Evolutionary conservation across 768 basidiomycete species (phyloP), one percentile per base, ranked within the genome.

Genomic region (Epithele typhae): DNA sequence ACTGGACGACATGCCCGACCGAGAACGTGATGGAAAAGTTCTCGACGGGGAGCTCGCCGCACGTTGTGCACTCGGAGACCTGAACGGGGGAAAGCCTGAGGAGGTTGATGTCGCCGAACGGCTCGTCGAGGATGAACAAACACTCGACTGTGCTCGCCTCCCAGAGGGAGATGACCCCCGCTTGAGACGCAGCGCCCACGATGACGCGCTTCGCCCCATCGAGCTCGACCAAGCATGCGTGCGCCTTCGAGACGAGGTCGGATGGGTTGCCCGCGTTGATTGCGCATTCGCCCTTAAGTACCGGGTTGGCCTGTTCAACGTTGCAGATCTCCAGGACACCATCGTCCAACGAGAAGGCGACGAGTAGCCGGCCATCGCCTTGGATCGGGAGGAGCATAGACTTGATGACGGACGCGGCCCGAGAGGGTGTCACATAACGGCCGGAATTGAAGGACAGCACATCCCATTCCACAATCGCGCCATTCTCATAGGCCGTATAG

Each of bases 131-230:
- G 40, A 81, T 69, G 43, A 73, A 68, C 33, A 90, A 74, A 49
- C 81, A 80, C 52, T 82, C 82, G 10, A 76, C 73, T 5, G 80
- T 80, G n/a, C 66, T 55, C 7, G 72, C 78, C 57, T 91, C 87
- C 89, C 88, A 92, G 11, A 92, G 56, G 0, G 89, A 86, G 18
- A 91, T 70, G 9, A 77, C 68, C 9, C 89, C 88, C 1, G 76
- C 71, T 41, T 81, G 75, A 3, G 87, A 84, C 15, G 79, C 78
- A 11, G 77, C 75, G 33, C 72, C 80, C 14, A 89, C 61, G 50
- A 91, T 70, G 14, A 81, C 61, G 17, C 74, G 76, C 12, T 64
- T 64, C 37, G 62, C 67, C 5, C 78, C 78, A 30, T 71, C 75
- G 41, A 85, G 58, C 43, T 77, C 74, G 39, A 77, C 62, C 37